Conservation (phyloP, 2,329 filamentous ascomycete species). For the Trichoderma polysporum region DNA sequence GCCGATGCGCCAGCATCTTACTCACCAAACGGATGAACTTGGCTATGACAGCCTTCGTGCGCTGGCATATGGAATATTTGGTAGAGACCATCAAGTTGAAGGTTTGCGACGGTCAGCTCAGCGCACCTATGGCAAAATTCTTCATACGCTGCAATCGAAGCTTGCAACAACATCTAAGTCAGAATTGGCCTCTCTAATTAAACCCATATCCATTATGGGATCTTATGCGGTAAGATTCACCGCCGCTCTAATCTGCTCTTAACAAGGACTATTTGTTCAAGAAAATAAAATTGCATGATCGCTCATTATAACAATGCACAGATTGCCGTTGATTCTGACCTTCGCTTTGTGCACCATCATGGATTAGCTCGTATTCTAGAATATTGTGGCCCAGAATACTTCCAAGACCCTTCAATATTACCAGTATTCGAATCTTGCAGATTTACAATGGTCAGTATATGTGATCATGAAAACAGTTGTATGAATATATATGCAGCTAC, state of each 20-base stretch:
- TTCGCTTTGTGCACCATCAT: not conserved
- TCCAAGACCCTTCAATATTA: not conserved
- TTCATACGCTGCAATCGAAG: not conserved
- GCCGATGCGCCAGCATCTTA: constrained; percentile 1
- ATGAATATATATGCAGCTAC: not conserved
- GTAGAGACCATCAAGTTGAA: not conserved
- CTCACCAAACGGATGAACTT: not conserved
- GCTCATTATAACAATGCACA: not conserved
- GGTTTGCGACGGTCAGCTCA: not conserved
- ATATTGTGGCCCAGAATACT: constrained; percentile 1
- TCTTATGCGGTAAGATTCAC: not conserved
- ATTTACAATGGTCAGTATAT: not conserved
- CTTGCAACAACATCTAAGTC: not conserved
- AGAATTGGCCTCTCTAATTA: constrained; percentile 2
- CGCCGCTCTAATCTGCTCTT: too few relatives aligned
- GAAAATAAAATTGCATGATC: not conserved
- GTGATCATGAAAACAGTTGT: too few relatives aligned
- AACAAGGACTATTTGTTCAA: too few relatives aligned
- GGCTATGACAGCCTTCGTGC: constrained; percentile 9
- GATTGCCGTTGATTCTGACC: not conserved
- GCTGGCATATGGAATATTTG: not conserved
- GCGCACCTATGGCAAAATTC: not conserved
- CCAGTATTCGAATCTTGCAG: not conserved
- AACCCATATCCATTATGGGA: constrained; percentile 10
- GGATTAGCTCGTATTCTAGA: constrained; percentile 1